Evolutionary conservation across 2,329 filamentous ascomycete species (phyloP).

Genomic region (Microcera coccophila): DNA sequence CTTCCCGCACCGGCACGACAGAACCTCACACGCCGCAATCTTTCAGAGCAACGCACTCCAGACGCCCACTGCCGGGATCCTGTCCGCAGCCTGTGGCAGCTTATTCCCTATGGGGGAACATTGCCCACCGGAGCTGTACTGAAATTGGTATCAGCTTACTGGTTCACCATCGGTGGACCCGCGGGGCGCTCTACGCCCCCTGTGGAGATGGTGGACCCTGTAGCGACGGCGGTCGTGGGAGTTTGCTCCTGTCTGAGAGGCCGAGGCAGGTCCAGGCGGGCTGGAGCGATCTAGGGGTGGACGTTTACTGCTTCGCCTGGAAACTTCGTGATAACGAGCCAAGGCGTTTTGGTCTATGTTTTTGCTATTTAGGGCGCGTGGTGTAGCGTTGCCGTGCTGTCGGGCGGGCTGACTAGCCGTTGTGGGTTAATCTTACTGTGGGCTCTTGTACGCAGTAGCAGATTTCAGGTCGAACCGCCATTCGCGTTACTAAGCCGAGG

Average conservation of each 20-base stretch:
- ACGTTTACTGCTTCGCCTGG: background rate
- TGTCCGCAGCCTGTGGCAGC: too few species aligned
- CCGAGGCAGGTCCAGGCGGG: background rate
- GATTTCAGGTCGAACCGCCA: too few species aligned
- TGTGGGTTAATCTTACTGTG: background rate
- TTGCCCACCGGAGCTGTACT: too few species aligned
- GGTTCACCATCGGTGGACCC: constrained; percentile 6
- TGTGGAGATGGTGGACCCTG: constrained; percentile 17
- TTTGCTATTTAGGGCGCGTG: background rate
- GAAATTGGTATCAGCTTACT: constrained; percentile 21
- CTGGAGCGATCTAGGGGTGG: background rate
- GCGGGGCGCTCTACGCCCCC: constrained; percentile 14
- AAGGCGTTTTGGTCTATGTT: background rate
- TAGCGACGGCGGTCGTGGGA: constrained; percentile 25
- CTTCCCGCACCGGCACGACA: too few species aligned
- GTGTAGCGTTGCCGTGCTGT: background rate
- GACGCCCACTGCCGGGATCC: too few species aligned
- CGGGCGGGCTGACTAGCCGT: background rate
- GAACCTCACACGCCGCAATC: too few species aligned
- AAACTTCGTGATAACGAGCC: background rate
- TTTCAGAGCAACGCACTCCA: too few species aligned
- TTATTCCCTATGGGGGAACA: too few species aligned
- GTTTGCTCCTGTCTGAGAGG: constrained; percentile 23
- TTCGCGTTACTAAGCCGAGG: too few species aligned
- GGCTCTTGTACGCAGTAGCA: too few species aligned